A percentile compares a stretch with the other conserved stretches of the same genome.
Evolutionary conservation across 2,329 filamentous ascomycete species (phyloP).

Genomic region (Botrytis fragariae): DNA sequence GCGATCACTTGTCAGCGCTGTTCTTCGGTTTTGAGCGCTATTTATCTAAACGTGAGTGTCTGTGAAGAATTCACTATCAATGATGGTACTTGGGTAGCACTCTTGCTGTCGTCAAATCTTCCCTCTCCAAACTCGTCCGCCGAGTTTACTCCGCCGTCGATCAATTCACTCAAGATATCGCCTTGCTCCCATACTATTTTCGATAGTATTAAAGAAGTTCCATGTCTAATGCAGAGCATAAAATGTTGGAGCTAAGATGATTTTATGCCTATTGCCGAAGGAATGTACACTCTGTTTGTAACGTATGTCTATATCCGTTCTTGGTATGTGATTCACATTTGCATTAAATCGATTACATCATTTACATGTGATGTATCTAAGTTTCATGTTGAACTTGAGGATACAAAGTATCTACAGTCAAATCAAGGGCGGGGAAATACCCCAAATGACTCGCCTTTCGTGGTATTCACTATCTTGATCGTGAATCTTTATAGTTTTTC

Average conservation of each 20-base stretch:
- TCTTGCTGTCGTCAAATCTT: not conserved
- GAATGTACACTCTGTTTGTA: not conserved
- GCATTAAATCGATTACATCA: not conserved
- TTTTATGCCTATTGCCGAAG: not conserved
- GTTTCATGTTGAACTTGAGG: too few species aligned
- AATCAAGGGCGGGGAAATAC: accelerated
- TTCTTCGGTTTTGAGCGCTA: not conserved
- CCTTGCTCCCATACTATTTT: not conserved
- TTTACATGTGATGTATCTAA: too few species aligned
- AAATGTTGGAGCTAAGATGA: not conserved
- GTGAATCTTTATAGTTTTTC: not conserved
- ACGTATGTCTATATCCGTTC: not conserved
- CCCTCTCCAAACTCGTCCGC: not conserved
- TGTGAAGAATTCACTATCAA: not conserved
- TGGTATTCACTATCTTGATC: not conserved
- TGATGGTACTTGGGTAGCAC: not conserved
- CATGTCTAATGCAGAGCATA: not conserved
- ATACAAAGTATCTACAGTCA: not conserved
- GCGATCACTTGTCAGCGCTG: not conserved
- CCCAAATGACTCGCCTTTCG: too few species aligned
- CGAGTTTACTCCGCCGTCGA: not conserved
- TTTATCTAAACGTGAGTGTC: not conserved
- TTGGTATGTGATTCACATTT: not conserved
- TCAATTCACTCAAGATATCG: not conserved
- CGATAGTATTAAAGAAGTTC: not conserved